Percentiles rank a stretch among this genome's conserved stretches.
phyloP scores from a whole-genome alignment of 2,329 filamentous ascomycete genomes.

The Neofusicoccum laricinum region DNA sequence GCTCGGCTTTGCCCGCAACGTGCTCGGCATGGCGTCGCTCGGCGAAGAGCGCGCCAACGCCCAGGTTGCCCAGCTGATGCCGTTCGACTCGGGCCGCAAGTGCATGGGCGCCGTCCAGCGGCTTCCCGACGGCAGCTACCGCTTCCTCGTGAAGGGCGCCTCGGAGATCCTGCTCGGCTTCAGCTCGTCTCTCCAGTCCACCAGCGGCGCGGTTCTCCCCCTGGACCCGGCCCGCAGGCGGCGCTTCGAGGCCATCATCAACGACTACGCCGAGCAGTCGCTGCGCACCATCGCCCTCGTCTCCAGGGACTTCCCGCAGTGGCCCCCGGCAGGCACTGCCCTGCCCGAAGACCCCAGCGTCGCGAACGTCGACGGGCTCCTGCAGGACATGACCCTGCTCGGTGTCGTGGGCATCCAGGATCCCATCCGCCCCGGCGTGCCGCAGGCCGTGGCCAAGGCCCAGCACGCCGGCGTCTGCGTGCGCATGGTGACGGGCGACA shows the following conservation, averaged over 20 bases:
- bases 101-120: conserved; percentile 57
- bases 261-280: conserved; percentile 38
- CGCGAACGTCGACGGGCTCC: background rate
- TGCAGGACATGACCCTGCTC: conserved; percentile 33
- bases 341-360: background rate
- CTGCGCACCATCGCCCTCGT: conserved; percentile 42
- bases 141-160: conserved; percentile 55
- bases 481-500: conserved; percentile 84
- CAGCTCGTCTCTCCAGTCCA: conserved; percentile 19
- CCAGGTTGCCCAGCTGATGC: conserved; percentile 50
- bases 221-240: conserved; percentile 2
- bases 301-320: conserved; percentile 39
- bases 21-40: conserved; percentile 50
- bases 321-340: conserved; percentile 25
- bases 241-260: conserved; percentile 31
- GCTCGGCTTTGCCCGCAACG: conserved; percentile 49
- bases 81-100: conserved; percentile 55
- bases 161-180: conserved; percentile 52
- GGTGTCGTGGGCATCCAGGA: conserved; percentile 79
- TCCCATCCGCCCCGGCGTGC: conserved; percentile 72
- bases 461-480: conserved; percentile 75
- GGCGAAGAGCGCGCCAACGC: conserved; percentile 48
- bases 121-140: conserved; percentile 45
- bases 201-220: background rate
- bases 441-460: conserved; percentile 68